Percentiles rank a stretch among this genome's conserved stretches.
Conservation (phyloP, 2,329 filamentous ascomycete genomes). For the Diaporthe eres region DNA sequence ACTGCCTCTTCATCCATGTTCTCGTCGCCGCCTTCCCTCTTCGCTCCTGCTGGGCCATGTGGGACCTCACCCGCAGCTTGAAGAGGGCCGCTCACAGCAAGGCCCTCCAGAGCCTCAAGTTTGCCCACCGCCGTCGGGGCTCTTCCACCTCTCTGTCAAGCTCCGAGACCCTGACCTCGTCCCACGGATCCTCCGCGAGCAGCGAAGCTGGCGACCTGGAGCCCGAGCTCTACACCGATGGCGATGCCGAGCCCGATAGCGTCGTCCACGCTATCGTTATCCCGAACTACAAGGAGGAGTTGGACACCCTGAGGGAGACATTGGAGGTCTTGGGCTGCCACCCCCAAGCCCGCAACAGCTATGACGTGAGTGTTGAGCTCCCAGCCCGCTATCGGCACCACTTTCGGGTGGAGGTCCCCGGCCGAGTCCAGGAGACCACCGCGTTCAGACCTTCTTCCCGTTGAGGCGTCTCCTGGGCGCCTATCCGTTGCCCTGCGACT, state of each 20-base stretch:
- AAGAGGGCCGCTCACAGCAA: conserved; percentile 61
- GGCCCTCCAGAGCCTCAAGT: conserved; percentile 62
- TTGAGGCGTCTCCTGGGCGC: conserved; percentile 16
- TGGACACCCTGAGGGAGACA: conserved; percentile 77
- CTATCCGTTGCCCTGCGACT: conserved; percentile 35
- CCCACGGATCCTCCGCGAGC: conserved; percentile 61
- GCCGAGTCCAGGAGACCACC: neutral
- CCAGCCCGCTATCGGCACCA: neutral
- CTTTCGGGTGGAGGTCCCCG: neutral
- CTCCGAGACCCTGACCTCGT: conserved; percentile 66
- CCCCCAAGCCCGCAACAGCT: conserved; percentile 72
- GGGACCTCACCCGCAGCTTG: conserved; percentile 68
- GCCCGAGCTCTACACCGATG: conserved; percentile 61
- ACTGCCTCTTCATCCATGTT: conserved; percentile 75
- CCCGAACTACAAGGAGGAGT: conserved; percentile 82
- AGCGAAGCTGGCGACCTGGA: conserved; percentile 68
- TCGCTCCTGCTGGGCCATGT: conserved; percentile 73
- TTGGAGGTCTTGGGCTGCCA: conserved; percentile 78
- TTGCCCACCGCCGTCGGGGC: conserved; percentile 62
- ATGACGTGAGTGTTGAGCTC: conserved; percentile 72
- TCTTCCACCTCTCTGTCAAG: conserved; percentile 70
- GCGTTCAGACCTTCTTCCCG: neutral
- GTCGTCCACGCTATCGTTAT: conserved; percentile 78
- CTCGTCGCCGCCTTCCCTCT: conserved; percentile 75
- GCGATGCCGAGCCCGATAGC: conserved; percentile 57